Percentiles rank a stretch among this genome's conserved stretches.
phyloP scores from a whole-genome alignment of 768 basidiomycete genomes.

The Gelatoporia subvermispora region DNA sequence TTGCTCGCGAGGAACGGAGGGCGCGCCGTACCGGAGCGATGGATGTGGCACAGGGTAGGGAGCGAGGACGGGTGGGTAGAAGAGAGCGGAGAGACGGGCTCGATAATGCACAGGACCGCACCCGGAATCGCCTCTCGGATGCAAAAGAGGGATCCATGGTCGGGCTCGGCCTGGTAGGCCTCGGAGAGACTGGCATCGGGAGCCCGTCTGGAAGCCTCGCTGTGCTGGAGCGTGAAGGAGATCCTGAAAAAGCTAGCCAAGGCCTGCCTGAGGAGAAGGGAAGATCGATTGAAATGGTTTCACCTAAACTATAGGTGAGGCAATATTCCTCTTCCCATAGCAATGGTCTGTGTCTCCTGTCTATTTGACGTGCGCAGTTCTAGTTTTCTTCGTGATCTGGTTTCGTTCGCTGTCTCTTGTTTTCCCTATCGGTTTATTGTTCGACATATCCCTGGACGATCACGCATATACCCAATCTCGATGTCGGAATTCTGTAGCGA shows the following conservation, averaged over 20 bases:
- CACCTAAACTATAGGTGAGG: conserved; percentile 12
- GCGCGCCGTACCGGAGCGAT: conserved; percentile 6
- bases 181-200: conserved; percentile 5
- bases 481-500: no score
- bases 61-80: conserved; percentile 6
- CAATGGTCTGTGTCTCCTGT: no score
- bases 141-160: conserved; percentile 11
- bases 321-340: no score
- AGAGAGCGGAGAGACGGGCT: conserved; percentile 1
- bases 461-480: no score
- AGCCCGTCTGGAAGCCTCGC: conserved; percentile 8
- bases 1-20: conserved; percentile 7
- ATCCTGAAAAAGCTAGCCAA: conserved; percentile 15
- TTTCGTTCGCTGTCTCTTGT: no score
- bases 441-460: no score
- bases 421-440: no score
- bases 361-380: no score
- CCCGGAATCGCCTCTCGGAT: conserved; percentile 6
- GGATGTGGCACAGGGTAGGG: conserved; percentile 8
- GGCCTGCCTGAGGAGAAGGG: conserved; percentile 10
- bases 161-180: conserved; percentile 13
- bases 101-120: conserved; percentile 4
- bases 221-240: conserved; percentile 10
- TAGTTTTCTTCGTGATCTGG: no score
- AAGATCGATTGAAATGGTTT: conserved; percentile 1